Evolutionary conservation across 306 rosid genomes (phyloP).

Genomic region (Biancaea sappan): DNA sequence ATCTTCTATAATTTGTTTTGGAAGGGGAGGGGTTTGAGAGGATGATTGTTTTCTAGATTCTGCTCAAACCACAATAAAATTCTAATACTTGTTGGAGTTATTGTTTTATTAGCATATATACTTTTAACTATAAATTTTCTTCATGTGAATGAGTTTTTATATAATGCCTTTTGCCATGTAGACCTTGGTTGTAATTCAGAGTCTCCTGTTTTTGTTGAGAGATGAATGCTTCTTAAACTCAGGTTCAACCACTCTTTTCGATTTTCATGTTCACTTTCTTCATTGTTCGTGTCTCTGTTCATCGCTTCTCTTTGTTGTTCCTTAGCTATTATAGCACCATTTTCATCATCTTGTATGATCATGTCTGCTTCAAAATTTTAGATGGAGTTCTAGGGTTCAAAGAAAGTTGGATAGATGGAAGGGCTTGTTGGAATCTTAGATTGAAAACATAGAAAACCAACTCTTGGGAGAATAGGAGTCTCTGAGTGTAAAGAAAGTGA

Average conservation of each 20-base stretch:
- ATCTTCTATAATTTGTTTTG: no score
- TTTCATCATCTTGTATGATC: conserved; percentile 44
- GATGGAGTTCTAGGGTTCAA: conserved; percentile 25
- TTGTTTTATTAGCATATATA: no score
- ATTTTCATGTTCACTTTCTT: conserved; percentile 46
- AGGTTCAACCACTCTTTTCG: conserved; percentile 79
- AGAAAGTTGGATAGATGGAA: conserved; percentile 33
- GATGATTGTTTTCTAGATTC: no score
- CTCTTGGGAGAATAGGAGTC: not conserved
- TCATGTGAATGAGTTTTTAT: no score
- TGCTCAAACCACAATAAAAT: no score
- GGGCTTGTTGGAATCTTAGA: conserved; percentile 37
- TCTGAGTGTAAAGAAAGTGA: conserved; percentile 40
- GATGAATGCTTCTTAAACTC: conserved; percentile 61
- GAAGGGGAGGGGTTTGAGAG: no score
- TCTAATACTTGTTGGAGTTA: no score
- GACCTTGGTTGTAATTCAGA: conserved; percentile 45
- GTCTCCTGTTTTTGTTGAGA: conserved; percentile 48
- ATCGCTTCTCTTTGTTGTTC: conserved; percentile 39
- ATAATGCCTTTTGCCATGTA: no score
- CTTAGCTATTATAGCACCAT: conserved; percentile 33
- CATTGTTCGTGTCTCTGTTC: conserved; percentile 29
- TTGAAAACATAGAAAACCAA: conserved; percentile 28
- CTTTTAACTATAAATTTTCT: no score
- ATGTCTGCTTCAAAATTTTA: conserved; percentile 25